phyloP scores from a whole-genome alignment of 768 basidiomycete genomes.

The Russula earlei region DNA sequence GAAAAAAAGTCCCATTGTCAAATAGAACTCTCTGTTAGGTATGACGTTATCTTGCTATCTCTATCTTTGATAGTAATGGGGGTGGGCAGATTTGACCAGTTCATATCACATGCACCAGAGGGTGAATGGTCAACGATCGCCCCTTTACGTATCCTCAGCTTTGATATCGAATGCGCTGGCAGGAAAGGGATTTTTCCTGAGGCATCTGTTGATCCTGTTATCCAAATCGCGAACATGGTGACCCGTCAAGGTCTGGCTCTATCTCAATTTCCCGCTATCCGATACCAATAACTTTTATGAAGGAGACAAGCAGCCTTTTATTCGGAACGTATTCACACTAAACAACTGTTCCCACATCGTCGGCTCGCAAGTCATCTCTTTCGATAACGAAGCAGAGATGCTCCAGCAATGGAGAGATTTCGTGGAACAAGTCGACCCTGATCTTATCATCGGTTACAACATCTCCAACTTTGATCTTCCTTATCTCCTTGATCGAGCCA shows the following conservation, averaged over 20 bases:
- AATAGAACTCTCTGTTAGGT: constrained; percentile 77
- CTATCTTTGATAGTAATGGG: not conserved
- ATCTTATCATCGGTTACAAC: constrained; percentile 96
- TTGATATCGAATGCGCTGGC: constrained; percentile 99
- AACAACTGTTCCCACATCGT: constrained; percentile 93
- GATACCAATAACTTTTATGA: not conserved
- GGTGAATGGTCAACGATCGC: constrained; percentile 89
- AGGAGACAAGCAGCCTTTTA: constrained; percentile 91
- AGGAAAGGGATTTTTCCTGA: constrained; percentile 97
- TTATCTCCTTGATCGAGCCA: constrained; percentile 89
- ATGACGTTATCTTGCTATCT: constrained; percentile 17
- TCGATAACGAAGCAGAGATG: constrained; percentile 63
- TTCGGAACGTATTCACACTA: constrained; percentile 93
- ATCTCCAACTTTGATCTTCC: constrained; percentile 92
- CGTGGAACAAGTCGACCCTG: constrained; percentile 83
- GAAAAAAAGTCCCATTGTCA: constrained; percentile 77
- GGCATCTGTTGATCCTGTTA: constrained; percentile 82
- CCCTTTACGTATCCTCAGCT: constrained; percentile 88
- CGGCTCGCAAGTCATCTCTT: constrained; percentile 91
- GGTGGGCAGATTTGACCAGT: constrained; percentile 57
- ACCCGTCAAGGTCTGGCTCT: constrained; percentile 72
- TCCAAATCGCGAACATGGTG: constrained; percentile 99
- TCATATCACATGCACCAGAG: constrained; percentile 88
- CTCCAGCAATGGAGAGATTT: constrained; percentile 86
- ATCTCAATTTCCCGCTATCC: not conserved